Evolutionary conservation across 805 yeast genomes (phyloP), one percentile per base, ranked within the genome.

Genomic region (Myxozyma lipomycoides): DNA sequence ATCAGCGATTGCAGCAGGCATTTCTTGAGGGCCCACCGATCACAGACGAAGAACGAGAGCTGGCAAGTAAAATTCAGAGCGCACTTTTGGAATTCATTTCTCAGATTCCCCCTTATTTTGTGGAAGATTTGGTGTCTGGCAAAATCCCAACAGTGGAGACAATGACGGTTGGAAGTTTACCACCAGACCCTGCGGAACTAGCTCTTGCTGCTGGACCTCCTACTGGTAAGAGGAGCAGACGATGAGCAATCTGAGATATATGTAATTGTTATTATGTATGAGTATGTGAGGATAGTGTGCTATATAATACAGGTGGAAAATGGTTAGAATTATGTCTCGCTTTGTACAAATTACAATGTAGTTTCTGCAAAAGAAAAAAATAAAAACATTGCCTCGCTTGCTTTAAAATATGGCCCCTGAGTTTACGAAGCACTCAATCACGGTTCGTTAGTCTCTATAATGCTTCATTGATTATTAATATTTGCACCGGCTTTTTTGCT

Each of bases 11-110:
- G 36, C 49, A 48, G 21, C 46, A 28, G 24, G 45, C 40, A 41
- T 19, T 44, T 15, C 38, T 37, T 9, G 47, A 37, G n/a, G 55
- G 55, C 2, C 47, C 51, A 15, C 39, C 58, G 15, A 50, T 43
- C 61, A 42, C 64, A 17, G 68, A 64, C 21, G 51, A 56, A 25
- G 74, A 70, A 55, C 61, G 65, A 15, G 62, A 61, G 15, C 48
- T 66, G 17, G 72, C 71, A 12, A 21, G 36, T 4, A 43, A 40
- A 34, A 48, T 55, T 9, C 50, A 46, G 32, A 26, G 15, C n/a
- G 49, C 54, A 7, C 34, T 55, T 3, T 21, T 52, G 9, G 48
- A 55, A 18, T 3, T 48, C 4, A 52, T 45, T 5, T 23, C 35
- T 10, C 49, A 40, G 19, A 26, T 55, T 1, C 59, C 59, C 10